Base-by-base conservation (phyloP, 345 rosid species). In the Eucalyptus marginata region DNA sequence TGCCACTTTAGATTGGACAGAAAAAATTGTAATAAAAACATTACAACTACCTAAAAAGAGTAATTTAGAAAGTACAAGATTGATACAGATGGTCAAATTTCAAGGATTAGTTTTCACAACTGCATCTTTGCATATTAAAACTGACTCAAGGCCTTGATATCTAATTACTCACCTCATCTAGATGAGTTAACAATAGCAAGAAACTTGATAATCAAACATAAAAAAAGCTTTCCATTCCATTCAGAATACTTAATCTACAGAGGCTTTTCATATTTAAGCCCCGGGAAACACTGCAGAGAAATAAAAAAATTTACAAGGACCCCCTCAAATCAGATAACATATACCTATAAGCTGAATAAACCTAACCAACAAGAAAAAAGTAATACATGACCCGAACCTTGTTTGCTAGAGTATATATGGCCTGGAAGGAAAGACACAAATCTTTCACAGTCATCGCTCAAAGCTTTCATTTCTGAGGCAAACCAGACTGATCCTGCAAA, bases 361-460 rank as follows among this genome's bases (percentile, higher is more conserved):
- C 84, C 84, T 76, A 76, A 76, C 47, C 47, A 76, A 54, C 87
- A 86, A 22, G 49, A 86, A 51, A 86, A 51, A 51, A 54, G 44
- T 43, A 43, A 85, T 33, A 51, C 24, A 36, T 36, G 20, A 52
- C 7, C 29, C 49, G 4, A 59, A 89, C 91, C 96, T 59, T 91
- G 89, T 87, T 96, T 97, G 96, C 99, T 98, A n/a, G 99, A 97
- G 94, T 95, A 98, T 88, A 97, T 87, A 91, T 98, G 98, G 86
- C 99, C 99, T 18, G 99, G 99, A 16, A 96, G 99, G 90, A 98
- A 98, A 87, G 92, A 50, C 90, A 95, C 95, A 43, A 98, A 98
- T 91, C 96, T 98, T 68, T 98, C 99, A 91, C 99, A 97, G 10
- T 97, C 99, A 86, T 98, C 99, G 87, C 96, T 90, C 91, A 98